A percentile compares a stretch with the other conserved stretches of the same genome.
Conservation (phyloP, 2,329 filamentous ascomycete species). For the Chaetomiaceae sp. region DNA sequence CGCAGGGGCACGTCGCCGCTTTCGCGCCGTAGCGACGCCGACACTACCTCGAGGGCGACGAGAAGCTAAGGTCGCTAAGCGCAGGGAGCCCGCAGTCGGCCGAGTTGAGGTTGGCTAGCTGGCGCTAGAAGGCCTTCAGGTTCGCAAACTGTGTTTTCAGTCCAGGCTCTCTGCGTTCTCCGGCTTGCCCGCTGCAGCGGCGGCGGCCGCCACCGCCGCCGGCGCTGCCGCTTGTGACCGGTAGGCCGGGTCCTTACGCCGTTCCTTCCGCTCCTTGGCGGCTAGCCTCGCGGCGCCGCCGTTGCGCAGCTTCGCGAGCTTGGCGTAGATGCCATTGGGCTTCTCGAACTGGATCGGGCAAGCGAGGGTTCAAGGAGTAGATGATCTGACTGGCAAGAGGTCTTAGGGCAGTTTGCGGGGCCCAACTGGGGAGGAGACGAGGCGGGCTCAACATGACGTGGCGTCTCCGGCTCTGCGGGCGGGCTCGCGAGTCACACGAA, state of each 20-base stretch:
- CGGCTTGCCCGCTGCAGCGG: slow-evolving; percentile 19
- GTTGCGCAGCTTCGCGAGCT: slow-evolving; percentile 66
- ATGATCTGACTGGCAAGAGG: too few species aligned
- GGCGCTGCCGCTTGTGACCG: slow-evolving; percentile 17
- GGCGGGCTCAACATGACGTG: too few species aligned
- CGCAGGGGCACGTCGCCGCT: slow-evolving; percentile 40
- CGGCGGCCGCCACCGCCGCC: background rate
- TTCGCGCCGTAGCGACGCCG: slow-evolving; percentile 47
- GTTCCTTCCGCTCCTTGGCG: slow-evolving; percentile 45
- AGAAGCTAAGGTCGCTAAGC: slow-evolving; percentile 50
- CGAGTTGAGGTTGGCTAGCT: slow-evolving; percentile 59
- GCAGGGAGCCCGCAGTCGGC: slow-evolving; percentile 43
- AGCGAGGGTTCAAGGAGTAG: too few species aligned
- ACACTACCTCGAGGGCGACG: slow-evolving; percentile 83
- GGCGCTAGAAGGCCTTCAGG: slow-evolving; percentile 71
- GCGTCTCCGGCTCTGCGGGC: too few species aligned
- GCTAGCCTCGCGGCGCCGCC: slow-evolving; percentile 48
- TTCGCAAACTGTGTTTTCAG: slow-evolving; percentile 64
- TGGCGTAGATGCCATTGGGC: slow-evolving; percentile 75
- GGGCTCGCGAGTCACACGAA: background rate
- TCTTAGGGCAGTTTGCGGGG: background rate
- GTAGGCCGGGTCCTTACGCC: slow-evolving; percentile 39
- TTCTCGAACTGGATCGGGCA: slow-evolving; percentile 87
- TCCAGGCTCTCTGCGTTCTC: slow-evolving; percentile 40
- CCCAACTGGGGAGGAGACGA: too few species aligned